Conservation (phyloP, 2,329 filamentous ascomycete genomes). For the Drechslerella coelobrocha region DNA sequence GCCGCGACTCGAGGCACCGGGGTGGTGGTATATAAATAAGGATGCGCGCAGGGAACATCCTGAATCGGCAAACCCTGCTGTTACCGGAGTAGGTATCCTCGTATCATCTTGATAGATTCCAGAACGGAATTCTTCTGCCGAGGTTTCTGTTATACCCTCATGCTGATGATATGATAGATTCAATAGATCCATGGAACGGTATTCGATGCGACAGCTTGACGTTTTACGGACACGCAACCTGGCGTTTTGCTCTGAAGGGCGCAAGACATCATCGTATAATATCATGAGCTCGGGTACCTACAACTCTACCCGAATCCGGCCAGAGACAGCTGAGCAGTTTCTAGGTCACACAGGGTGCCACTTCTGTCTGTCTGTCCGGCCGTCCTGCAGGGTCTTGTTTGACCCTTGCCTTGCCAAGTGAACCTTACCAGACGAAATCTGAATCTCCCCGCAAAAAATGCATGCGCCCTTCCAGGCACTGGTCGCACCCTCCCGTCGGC, state of each 20-base stretch:
- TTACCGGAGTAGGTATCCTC: neutral
- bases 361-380: no score
- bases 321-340: no score
- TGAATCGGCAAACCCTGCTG: neutral
- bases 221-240: no score
- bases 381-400: conserved; percentile 20
- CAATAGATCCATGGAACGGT: neutral
- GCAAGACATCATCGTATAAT: no score
- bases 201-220: no score
- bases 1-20: no score
- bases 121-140: neutral
- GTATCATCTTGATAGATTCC: neutral
- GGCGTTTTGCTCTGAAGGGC: no score
- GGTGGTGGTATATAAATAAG: neutral
- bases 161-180: neutral
- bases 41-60: neutral
- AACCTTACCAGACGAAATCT: conserved; percentile 1
- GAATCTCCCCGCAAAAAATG: conserved; percentile 38
- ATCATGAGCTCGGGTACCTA: no score
- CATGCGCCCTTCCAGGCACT: neutral
- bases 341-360: no score
- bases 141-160: neutral
- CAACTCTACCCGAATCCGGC: no score
- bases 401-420: conserved; percentile 31
- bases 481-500: neutral